Base-by-base conservation (phyloP, 179 eudicot genomes). In the Heliamphora pulchella region DNA sequence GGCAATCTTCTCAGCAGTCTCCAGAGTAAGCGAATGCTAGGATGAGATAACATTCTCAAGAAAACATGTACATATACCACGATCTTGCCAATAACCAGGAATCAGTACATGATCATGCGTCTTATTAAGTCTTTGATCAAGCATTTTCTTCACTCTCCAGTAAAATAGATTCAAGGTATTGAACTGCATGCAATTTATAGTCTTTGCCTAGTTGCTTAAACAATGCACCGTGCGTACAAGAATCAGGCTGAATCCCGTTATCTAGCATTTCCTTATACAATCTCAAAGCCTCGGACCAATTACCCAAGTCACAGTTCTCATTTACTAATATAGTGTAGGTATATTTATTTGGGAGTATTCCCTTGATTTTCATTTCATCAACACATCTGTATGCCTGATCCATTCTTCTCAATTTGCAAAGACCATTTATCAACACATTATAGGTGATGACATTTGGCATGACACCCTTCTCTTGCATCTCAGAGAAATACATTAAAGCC, bases 311-410 rank as follows among this genome's bases (percentile, higher is more conserved):
- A 79, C 80, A 81, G 58, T 87, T 85, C 82, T 71, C 88, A 80
- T 84, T 86, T 79, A 90, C 89, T 82, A 89, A 71, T 41, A 89
- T 87, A 46, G 87, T 89, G 82, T 89, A 90, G 13, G 93, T 89
- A 75, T 86, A 90, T 43, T 87, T 90, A 76, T 90, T 89, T 15
- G 89, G 84, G 54, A 64, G 47, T 66, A 89, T 55, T 50, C 89
- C 88, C 64, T 57, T 81, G 15, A 47, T 50, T 79, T 82, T 70
- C 93, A 90, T 90, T 75, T 86, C 88, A 76, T 79, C 64, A 67
- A 86, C 78, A 78, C 48, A 84, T 41, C 65, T 80, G 81, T 84
- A 81, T 55, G 91, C 93, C 81, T 80, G 71, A 59, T 81, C 85
- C 75, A 87, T 77, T 80, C 83, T 89, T 80, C 87, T 74, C 63